Conservation (phyloP, 2,329 filamentous ascomycete species). For the Penicillium brevicompactum region DNA sequence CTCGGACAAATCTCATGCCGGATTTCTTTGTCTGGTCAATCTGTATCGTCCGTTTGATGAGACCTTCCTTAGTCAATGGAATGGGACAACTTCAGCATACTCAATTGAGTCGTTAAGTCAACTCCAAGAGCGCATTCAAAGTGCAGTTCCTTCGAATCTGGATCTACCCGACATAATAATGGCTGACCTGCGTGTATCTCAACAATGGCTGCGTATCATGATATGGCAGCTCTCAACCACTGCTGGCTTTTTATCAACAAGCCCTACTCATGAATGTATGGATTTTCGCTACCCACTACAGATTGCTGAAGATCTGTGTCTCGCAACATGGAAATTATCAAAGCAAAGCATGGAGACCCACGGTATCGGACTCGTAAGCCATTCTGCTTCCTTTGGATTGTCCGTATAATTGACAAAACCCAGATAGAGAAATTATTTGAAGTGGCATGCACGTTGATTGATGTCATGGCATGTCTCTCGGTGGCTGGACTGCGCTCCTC, state of each 20-base stretch:
- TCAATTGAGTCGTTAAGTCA: slow-evolving; percentile 50
- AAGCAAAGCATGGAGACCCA: slow-evolving; percentile 73
- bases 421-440: slow-evolving; percentile 80
- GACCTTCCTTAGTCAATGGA: slow-evolving; percentile 66
- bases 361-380: slow-evolving; percentile 68
- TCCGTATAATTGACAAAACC: background rate
- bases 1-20: slow-evolving; percentile 58
- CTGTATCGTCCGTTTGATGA: slow-evolving; percentile 66
- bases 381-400: background rate
- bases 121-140: slow-evolving; percentile 54
- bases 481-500: slow-evolving; percentile 62
- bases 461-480: slow-evolving; percentile 67
- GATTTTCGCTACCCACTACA: slow-evolving; percentile 66
- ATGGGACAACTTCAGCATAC: slow-evolving; percentile 52
- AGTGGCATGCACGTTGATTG: slow-evolving; percentile 70
- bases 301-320: slow-evolving; percentile 63
- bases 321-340: slow-evolving; percentile 71
- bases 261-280: slow-evolving; percentile 59
- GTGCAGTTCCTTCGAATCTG: slow-evolving; percentile 56
- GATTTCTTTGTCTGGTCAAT: slow-evolving; percentile 63
- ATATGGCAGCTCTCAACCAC: slow-evolving; percentile 73
- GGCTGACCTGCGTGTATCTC: slow-evolving; percentile 66
- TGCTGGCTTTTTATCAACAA: slow-evolving; percentile 66
- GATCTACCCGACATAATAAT: slow-evolving; percentile 65
- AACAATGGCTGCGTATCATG: slow-evolving; percentile 70